Evolutionary conservation across 495 filamentous ascomycete species (phyloP).

Genomic region (Penicillium desertorum): DNA sequence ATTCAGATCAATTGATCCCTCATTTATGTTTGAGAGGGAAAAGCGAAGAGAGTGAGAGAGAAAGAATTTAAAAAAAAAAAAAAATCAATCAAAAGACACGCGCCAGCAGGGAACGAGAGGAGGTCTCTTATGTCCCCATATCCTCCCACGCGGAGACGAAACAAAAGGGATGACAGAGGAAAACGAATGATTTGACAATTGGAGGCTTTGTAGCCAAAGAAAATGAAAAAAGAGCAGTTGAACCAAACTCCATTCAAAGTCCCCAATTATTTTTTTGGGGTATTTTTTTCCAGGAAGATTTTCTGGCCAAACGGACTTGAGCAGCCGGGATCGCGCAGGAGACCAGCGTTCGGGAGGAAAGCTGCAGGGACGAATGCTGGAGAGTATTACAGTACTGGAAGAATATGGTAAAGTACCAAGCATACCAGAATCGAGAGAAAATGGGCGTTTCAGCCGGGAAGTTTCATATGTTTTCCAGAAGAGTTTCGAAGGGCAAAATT

Average conservation of each 20-base stretch:
- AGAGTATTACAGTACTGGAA: conserved; percentile 13
- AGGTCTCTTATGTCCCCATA: conserved; percentile 21
- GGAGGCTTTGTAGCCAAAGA: conserved; percentile 26
- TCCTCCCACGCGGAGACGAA: conserved; percentile 15
- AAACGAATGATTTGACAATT: conserved; percentile 16
- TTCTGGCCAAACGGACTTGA: conserved; percentile 37
- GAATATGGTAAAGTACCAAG: conserved; percentile 6
- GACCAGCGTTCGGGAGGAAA: conserved; percentile 33
- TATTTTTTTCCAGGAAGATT: conserved; percentile 23
- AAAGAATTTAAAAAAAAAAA: conserved; percentile 15
- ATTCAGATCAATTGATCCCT: conserved; percentile 3
- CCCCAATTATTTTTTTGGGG: conserved; percentile 6
- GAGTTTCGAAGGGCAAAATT: conserved; percentile 21
- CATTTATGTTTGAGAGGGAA: conserved; percentile 6
- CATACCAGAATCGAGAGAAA: not conserved
- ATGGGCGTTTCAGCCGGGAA: conserved; percentile 9
- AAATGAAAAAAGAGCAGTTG: conserved; percentile 20
- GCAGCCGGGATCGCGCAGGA: conserved; percentile 42
- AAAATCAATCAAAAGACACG: conserved; percentile 15
- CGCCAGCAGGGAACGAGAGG: conserved; percentile 16
- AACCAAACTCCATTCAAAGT: conserved; percentile 23
- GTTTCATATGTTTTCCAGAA: conserved; percentile 14
- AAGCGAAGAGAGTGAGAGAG: conserved; percentile 17
- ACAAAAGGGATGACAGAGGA: conserved; percentile 17
- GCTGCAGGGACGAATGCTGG: conserved; percentile 41